Evolutionary conservation across 352 stramenopile genomes (phyloP), one percentile per base, ranked within the genome.

Genomic region (Pilasporangium apinafurcum): DNA sequence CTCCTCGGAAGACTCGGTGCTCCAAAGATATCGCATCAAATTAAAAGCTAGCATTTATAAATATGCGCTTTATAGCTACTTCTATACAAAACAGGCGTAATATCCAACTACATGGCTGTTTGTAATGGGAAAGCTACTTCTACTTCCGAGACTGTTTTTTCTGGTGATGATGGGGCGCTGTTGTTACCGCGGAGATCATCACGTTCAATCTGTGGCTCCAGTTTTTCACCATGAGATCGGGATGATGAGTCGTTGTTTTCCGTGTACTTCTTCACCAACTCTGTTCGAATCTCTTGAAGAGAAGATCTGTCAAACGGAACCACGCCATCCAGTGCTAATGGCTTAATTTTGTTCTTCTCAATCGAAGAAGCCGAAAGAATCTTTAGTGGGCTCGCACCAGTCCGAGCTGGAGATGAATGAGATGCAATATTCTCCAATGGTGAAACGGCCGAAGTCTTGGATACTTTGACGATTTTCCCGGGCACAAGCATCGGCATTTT

Each of bases 261-360:
- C 0, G 44, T 46, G 44, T 88, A 70, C 48, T 83, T 86, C 8
- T 54, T 69, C 31, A 68, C 57, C 24, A 88, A 48, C 44, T 78
- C 64, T 4, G 53, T 61, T 26, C 70, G 73, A 44, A 85, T 83
- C 50, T 83, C 72, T 17, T 60, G 70, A 17, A 86, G 65, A 4
- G 72, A 80, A 8, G 61, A 52, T 25, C 45, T 57, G 37, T 83
- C 72, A 21, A 88, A 83, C 9, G 68, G 61, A 25, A 65, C 44
- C n/a, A 69, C 39, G 2, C 46, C 46, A 36, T 66, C 60, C 6
- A 44, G 37, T 4, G 57, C 42, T 1, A 25, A 32, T 22, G 50
- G 32, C n/a, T 50, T 53, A 3, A 44, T 34, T 35, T 59, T 51
- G 18, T 16, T 60, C 46, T 70, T 78, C 22, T 72, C 67, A 8